Conservation (phyloP, 164 flowering plant species). For the Nelumbo lutea region DNA sequence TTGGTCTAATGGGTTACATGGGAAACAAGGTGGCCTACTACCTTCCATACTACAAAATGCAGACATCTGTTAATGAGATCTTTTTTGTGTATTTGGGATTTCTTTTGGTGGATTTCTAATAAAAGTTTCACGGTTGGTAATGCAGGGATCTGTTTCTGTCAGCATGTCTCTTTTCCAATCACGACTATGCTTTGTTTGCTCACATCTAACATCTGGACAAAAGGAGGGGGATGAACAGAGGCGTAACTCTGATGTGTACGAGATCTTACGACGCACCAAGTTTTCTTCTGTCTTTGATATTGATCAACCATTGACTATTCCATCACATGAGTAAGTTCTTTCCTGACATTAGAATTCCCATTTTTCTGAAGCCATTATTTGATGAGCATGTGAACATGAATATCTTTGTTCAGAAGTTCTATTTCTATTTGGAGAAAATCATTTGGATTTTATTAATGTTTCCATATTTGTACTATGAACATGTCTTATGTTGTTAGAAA, state of each 20-base stretch:
- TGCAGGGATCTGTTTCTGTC: constrained; percentile 94
- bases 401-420: neutral
- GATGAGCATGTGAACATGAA: neutral
- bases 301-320: constrained; percentile 78
- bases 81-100: constrained; percentile 45
- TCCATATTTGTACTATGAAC: neutral
- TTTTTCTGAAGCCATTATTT: too few relatives aligned
- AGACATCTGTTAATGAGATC: neutral
- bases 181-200: constrained; percentile 86
- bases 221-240: constrained; percentile 78
- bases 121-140: neutral
- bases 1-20: constrained; percentile 98
- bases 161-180: constrained; percentile 93
- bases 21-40: constrained; percentile 80
- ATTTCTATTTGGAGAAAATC: too few relatives aligned
- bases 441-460: neutral
- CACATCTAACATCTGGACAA: constrained; percentile 90
- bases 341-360: neutral
- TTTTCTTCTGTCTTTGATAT: constrained; percentile 60
- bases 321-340: constrained; percentile 79
- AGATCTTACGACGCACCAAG: constrained; percentile 71
- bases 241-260: constrained; percentile 84
- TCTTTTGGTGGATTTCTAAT: constrained; percentile 14
- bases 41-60: neutral
- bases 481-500: too few relatives aligned